Evolutionary conservation across 306 rosid species (phyloP).

Genomic region (Oxytropis ochrocephala): DNA sequence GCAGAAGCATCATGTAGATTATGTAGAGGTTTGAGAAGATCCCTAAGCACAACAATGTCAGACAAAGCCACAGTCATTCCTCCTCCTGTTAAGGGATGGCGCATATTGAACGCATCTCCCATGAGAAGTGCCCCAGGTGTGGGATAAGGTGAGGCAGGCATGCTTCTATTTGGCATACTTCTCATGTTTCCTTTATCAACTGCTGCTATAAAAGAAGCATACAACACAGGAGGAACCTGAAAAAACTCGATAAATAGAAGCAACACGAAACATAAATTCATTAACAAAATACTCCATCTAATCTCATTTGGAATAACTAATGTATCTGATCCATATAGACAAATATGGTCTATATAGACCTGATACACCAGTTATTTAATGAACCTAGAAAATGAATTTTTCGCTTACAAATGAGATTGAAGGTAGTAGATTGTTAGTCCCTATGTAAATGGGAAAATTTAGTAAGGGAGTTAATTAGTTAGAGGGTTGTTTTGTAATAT

Average conservation of each 20-base stretch:
- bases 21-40: conserved; percentile 46
- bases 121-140: conserved; percentile 74
- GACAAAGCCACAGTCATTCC: conserved; percentile 88
- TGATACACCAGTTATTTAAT: too few species aligned
- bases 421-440: too few species aligned
- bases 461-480: too few species aligned
- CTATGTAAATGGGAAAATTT: too few species aligned
- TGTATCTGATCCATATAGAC: too few species aligned
- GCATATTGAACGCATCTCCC: conserved; percentile 96
- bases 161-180: conserved; percentile 77
- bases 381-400: too few species aligned
- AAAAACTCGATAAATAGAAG: conserved; percentile 10
- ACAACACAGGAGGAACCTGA: conserved; percentile 66
- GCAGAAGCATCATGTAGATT: conserved; percentile 44
- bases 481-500: too few species aligned
- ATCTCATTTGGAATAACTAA: too few species aligned
- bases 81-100: conserved; percentile 90
- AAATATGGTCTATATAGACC: too few species aligned
- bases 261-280: not conserved
- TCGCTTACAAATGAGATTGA: too few species aligned
- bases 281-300: not conserved
- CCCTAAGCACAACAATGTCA: conserved; percentile 52
- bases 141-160: conserved; percentile 68
- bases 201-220: conserved; percentile 51
- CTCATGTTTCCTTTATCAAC: conserved; percentile 66